Evolutionary conservation across 176 grass and related monocot species (phyloP).

Genomic region (Sorghum bicolor): Sorghum_bicolor_NCBIv3 NC_012877.2:54585001-54585500

Average conservation of each 20-base stretch:
- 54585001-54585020: conserved; percentile 26
- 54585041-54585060: conserved; percentile 14
- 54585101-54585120: conserved; percentile 16
- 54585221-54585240: background rate
- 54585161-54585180: conserved; percentile 34
- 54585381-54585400: background rate
- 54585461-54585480: conserved; percentile 11
- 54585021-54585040: conserved; percentile 16
- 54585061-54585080: conserved; percentile 24
- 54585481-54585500: conserved; percentile 31
- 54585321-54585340: conserved; percentile 21
- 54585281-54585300: conserved; percentile 1
- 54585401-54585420: conserved; percentile 31
- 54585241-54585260: conserved; percentile 35
- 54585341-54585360: background rate
- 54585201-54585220: background rate
- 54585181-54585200: conserved; percentile 25
- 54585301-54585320: background rate
- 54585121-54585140: conserved; percentile 23
- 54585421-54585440: conserved; percentile 19
- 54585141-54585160: conserved; percentile 17
- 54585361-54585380: background rate
- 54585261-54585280: conserved; percentile 11
- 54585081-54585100: background rate
- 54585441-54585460: conserved; percentile 9